Evolutionary conservation across 306 rosid species (phyloP).

Genomic region (Castanopsis chinensis): DNA sequence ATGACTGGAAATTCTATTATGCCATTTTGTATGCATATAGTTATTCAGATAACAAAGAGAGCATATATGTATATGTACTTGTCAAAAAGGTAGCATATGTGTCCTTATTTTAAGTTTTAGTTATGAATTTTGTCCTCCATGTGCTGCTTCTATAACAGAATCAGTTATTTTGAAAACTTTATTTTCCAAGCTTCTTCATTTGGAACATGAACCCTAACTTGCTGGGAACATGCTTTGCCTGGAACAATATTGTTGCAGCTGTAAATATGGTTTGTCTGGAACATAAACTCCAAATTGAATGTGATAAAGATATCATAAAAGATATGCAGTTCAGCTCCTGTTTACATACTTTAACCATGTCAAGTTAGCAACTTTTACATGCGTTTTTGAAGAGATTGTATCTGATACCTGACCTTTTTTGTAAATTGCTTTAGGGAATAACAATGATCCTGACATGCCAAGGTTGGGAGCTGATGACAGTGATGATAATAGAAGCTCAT

Average conservation of each 20-base stretch:
- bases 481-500: slow-evolving; percentile 47
- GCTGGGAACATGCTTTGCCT: too few species aligned
- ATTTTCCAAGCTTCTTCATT: too few species aligned
- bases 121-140: background rate
- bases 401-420: slow-evolving; percentile 6
- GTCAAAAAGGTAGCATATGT: background rate
- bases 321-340: background rate
- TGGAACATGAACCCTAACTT: too few species aligned
- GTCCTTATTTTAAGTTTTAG: background rate
- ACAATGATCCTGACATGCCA: slow-evolving; percentile 38
- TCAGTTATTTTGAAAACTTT: background rate
- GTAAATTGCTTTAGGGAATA: slow-evolving; percentile 36
- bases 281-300: background rate
- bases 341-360: background rate
- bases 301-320: background rate
- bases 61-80: too few species aligned
- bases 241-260: background rate
- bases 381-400: background rate
- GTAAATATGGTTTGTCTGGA: background rate
- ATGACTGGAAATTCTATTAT: background rate
- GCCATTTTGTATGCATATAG: background rate
- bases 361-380: background rate
- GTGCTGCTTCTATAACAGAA: background rate
- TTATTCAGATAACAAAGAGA: background rate
- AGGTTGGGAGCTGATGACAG: slow-evolving; percentile 53